A percentile compares a stretch with the other conserved stretches of the same genome.
These are phyloP conservation scores for Poa pratensis DNA, from an alignment of 176 grass and related monocot species.

Conservation along the genomic window DNA sequence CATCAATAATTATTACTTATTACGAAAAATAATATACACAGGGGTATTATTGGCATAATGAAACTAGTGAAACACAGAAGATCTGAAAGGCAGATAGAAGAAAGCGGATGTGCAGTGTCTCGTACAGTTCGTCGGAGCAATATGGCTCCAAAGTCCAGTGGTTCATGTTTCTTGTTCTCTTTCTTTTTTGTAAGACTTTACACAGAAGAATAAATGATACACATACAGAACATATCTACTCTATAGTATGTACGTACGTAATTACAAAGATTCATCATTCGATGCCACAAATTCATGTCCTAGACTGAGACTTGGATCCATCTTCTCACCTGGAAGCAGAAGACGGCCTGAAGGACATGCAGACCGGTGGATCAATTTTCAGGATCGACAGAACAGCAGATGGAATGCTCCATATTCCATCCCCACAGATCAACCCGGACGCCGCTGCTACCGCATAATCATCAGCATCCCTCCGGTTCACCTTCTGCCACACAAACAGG, in stretches of 20 bases:
- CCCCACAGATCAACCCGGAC: conserved; percentile 48
- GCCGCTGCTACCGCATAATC: conserved; percentile 43
- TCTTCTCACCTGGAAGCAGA: conserved; percentile 34
- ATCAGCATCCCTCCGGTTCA: conserved; percentile 36
- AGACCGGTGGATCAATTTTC: conserved; percentile 42
- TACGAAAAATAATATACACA: too few relatives aligned
- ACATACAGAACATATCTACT: neutral
- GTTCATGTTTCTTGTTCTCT: neutral
- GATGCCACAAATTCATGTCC: neutral
- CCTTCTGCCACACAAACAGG: conserved; percentile 44
- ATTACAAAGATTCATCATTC: neutral
- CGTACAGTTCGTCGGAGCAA: neutral
- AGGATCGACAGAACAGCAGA: conserved; percentile 52
- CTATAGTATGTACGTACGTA: neutral
- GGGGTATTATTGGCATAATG: too few relatives aligned
- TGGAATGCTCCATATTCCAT: conserved; percentile 59
- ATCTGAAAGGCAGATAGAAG: neutral
- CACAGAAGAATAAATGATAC: neutral
- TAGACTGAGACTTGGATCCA: neutral
- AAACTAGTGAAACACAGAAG: neutral
- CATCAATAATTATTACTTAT: too few relatives aligned
- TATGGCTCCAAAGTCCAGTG: conserved; percentile 5
- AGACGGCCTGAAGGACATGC: conserved; percentile 53
- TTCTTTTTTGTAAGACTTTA: neutral
- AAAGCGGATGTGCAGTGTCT: too few relatives aligned